Evolutionary conservation across 495 filamentous ascomycete genomes (phyloP).

Genomic region (Lophiostoma macrostomum): DNA sequence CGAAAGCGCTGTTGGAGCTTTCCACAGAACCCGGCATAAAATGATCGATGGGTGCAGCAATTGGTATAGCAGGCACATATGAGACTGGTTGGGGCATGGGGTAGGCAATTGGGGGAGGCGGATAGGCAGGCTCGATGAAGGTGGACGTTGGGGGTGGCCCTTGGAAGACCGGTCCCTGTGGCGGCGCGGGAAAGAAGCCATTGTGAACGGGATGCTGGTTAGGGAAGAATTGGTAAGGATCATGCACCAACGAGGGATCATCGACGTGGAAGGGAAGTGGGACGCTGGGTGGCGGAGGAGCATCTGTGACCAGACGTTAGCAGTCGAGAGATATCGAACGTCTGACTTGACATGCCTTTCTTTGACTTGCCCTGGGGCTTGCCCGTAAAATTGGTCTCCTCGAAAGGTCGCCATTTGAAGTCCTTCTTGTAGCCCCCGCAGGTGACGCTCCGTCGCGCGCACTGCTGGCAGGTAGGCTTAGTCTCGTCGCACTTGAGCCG

Average conservation of each 20-base stretch:
- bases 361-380: constrained; percentile 49
- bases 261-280: neutral
- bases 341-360: constrained; percentile 45
- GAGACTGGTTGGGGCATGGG: constrained; percentile 14
- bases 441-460: constrained; percentile 62
- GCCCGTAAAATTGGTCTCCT: constrained; percentile 59
- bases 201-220: constrained; percentile 7
- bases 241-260: constrained; percentile 10
- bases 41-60: constrained; percentile 15
- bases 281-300: constrained; percentile 17
- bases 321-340: neutral
- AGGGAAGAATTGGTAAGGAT: constrained; percentile 8
- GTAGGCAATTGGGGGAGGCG: constrained; percentile 1
- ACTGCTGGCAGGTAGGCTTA: constrained; percentile 73
- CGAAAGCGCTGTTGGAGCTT: constrained; percentile 38
- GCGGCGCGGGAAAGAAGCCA: constrained; percentile 9
- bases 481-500: constrained; percentile 79
- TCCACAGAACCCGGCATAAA: constrained; percentile 27
- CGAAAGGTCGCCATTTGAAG: constrained; percentile 80
- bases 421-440: constrained; percentile 82
- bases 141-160: constrained; percentile 1
- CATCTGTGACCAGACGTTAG: constrained; percentile 3
- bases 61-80: constrained; percentile 15
- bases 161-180: constrained; percentile 2
- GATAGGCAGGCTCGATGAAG: constrained; percentile 23